A percentile compares a stretch with the other conserved stretches of the same genome.
Conservation (phyloP, 2,329 filamentous ascomycete species). For the Monosporascus ibericus region DNA sequence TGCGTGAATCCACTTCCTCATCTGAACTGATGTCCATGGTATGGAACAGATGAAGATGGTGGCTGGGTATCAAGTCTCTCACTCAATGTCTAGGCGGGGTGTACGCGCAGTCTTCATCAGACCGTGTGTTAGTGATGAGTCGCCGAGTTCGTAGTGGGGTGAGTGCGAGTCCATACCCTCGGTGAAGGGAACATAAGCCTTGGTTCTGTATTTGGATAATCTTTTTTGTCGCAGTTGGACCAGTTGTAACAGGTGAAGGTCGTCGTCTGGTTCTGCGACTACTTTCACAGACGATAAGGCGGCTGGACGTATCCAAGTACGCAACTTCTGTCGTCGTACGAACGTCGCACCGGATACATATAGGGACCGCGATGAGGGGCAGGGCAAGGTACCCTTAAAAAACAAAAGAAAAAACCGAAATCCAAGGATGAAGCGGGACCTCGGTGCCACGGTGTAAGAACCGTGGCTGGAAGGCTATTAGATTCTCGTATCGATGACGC, state of each 20-base stretch:
- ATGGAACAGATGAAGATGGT: background rate
- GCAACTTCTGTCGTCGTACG: background rate
- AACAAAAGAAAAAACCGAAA: background rate
- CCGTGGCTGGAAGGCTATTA: too few relatives aligned
- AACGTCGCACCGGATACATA: background rate
- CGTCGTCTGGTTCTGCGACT: too few relatives aligned
- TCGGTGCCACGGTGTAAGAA: too few relatives aligned
- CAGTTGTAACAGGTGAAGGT: too few relatives aligned
- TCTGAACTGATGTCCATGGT: slow-evolving; percentile 19
- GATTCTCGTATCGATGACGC: background rate
- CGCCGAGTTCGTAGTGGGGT: background rate
- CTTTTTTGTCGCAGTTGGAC: too few relatives aligned
- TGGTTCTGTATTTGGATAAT: background rate
- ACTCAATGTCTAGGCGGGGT: background rate
- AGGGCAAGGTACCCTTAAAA: background rate
- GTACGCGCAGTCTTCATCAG: background rate
- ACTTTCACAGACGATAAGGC: too few relatives aligned
- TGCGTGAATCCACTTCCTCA: slow-evolving; percentile 31
- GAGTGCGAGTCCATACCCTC: background rate
- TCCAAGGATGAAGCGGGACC: background rate
- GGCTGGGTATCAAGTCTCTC: too few relatives aligned
- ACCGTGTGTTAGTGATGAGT: background rate
- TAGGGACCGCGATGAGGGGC: background rate
- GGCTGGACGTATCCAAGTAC: too few relatives aligned
- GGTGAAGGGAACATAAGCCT: background rate